Evolutionary conservation across 495 filamentous ascomycete species (phyloP).

Genomic region (Penicillium egyptiacum): DNA sequence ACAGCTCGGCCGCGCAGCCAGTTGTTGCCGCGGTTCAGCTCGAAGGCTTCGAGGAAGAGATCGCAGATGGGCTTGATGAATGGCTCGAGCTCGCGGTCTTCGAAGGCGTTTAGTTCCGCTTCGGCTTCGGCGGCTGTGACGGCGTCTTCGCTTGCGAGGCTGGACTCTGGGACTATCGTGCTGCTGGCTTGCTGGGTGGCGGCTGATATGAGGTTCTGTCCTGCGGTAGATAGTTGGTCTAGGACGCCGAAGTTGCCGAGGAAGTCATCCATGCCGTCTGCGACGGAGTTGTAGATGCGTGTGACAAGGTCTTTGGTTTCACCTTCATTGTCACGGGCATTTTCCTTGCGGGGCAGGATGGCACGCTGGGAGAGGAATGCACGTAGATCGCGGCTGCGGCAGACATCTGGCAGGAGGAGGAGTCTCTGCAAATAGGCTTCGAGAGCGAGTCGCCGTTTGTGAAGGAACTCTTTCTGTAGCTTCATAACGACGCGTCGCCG

Average conservation of each 20-base stretch:
- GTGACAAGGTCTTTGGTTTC: constrained; percentile 89
- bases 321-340: constrained; percentile 54
- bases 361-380: constrained; percentile 91
- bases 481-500: constrained; percentile 92
- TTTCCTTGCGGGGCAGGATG: constrained; percentile 59
- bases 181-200: constrained; percentile 72
- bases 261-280: constrained; percentile 98
- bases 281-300: constrained; percentile 90
- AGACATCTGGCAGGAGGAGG: constrained; percentile 86
- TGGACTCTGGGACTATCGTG: constrained; percentile 36
- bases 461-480: constrained; percentile 89
- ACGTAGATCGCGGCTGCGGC: constrained; percentile 85
- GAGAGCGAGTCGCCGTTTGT: constrained; percentile 78
- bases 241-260: constrained; percentile 92
- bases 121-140: constrained; percentile 84
- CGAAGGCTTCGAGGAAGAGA: constrained; percentile 93
- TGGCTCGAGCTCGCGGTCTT: constrained; percentile 82
- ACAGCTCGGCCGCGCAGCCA: constrained; percentile 93
- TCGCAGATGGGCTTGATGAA: constrained; percentile 99
- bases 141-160: constrained; percentile 55
- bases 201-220: constrained; percentile 88
- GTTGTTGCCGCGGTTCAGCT: constrained; percentile 90
- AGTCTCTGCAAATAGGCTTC: constrained; percentile 85
- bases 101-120: constrained; percentile 91
- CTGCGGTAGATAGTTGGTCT: constrained; percentile 88